These are phyloP conservation scores for Peronospora farinosa DNA, from an alignment of 352 stramenopile genomes.

Conservation along the genomic window DNA sequence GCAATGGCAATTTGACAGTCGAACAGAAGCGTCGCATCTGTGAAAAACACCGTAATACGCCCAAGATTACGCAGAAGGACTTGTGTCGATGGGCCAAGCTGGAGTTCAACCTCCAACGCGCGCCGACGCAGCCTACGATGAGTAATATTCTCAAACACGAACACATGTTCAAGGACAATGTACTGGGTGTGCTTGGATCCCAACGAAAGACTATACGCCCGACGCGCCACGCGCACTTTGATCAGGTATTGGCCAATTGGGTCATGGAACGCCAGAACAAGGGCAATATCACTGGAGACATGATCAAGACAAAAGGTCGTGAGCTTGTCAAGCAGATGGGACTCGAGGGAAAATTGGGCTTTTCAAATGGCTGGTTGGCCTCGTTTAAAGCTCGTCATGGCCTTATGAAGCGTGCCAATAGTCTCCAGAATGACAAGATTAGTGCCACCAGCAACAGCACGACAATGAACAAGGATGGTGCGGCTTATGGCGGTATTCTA, in stretches of 20 bases:
- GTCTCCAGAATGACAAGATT: constrained; percentile 35
- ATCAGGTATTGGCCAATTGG: constrained; percentile 84
- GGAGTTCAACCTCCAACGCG: constrained; percentile 82
- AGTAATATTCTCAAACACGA: constrained; percentile 85
- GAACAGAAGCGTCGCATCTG: constrained; percentile 86
- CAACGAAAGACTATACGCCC: constrained; percentile 83
- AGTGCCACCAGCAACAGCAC: neutral
- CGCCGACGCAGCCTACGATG: constrained; percentile 75
- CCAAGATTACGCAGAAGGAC: constrained; percentile 87
- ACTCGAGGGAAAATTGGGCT: constrained; percentile 72
- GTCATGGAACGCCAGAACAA: constrained; percentile 87
- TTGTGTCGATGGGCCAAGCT: constrained; percentile 84
- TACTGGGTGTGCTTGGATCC: constrained; percentile 66
- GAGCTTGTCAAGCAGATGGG: constrained; percentile 82
- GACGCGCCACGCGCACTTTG: constrained; percentile 68
- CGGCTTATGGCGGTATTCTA: constrained; percentile 33
- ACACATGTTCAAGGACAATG: constrained; percentile 80
- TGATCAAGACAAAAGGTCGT: constrained; percentile 82
- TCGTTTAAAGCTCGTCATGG: constrained; percentile 82
- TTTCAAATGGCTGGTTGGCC: constrained; percentile 83
- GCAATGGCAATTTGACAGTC: constrained; percentile 76
- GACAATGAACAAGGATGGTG: constrained; percentile 17
- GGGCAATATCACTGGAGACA: constrained; percentile 83
- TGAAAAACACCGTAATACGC: constrained; percentile 79
- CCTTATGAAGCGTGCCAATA: constrained; percentile 59